Evolutionary conservation across 2,329 filamentous ascomycete genomes (phyloP).

Genomic region (Arthrobotrys sphaeroides): DNA sequence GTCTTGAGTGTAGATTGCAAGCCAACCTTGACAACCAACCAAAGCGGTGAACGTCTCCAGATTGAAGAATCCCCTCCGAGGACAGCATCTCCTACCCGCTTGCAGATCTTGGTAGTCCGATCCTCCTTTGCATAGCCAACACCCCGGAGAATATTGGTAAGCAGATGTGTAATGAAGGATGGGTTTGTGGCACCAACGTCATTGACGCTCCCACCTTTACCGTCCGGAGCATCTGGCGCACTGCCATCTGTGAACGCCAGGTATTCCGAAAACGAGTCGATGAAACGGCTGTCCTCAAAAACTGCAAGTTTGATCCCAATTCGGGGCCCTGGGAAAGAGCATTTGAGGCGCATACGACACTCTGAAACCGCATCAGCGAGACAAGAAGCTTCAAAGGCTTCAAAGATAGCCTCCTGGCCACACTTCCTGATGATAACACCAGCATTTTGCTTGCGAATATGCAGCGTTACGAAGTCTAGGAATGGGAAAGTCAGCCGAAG

Average conservation of each 20-base stretch:
- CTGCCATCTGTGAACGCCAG: slow-evolving; percentile 54
- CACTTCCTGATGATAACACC: slow-evolving; percentile 62
- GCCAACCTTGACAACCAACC: slow-evolving; percentile 67
- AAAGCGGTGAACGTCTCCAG: slow-evolving; percentile 67
- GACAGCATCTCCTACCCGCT: slow-evolving; percentile 68
- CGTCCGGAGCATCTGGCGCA: slow-evolving; percentile 23
- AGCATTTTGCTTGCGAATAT: slow-evolving; percentile 65
- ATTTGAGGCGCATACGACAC: slow-evolving; percentile 61
- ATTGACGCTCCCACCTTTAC: slow-evolving; percentile 60
- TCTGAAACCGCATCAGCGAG: slow-evolving; percentile 61
- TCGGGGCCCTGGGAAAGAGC: slow-evolving; percentile 64
- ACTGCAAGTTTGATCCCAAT: slow-evolving; percentile 58
- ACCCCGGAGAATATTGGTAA: slow-evolving; percentile 63
- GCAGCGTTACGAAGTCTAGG: slow-evolving; percentile 60
- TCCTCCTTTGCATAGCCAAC: slow-evolving; percentile 59
- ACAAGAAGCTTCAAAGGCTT: slow-evolving; percentile 65
- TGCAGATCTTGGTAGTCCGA: slow-evolving; percentile 61
- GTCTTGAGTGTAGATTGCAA: slow-evolving; percentile 62
- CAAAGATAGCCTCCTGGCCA: slow-evolving; percentile 59
- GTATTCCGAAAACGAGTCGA: slow-evolving; percentile 35
- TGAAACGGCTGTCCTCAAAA: slow-evolving; percentile 57
- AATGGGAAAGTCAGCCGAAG: background rate
- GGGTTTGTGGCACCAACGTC: slow-evolving; percentile 59
- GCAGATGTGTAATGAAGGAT: slow-evolving; percentile 66
- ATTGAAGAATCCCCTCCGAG: slow-evolving; percentile 60